Evolutionary conservation across 257 asterid species (phyloP).

Genomic region (Ligustrum vulgare): DNA sequence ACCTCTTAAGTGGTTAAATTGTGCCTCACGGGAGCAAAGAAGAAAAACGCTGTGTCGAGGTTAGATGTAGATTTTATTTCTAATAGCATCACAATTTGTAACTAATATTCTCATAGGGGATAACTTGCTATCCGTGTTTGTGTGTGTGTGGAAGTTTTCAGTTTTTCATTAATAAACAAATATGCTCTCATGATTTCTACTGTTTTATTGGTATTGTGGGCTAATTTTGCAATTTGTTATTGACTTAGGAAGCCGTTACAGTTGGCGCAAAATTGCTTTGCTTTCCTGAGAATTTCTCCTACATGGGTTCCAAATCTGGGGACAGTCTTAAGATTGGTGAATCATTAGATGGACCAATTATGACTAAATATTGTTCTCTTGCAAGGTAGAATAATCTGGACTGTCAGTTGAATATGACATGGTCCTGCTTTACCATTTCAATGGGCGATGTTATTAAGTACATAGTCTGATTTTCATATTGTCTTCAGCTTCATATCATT

Average conservation of each 20-base stretch:
- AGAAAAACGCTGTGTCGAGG: not conserved
- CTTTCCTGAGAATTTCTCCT: slow-evolving; percentile 93
- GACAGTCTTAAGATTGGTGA: slow-evolving; percentile 80
- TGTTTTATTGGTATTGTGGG: slow-evolving; percentile 3
- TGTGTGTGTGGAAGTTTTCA: no score
- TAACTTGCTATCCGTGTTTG: no score
- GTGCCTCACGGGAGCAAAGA: not conserved
- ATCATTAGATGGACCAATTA: slow-evolving; percentile 80
- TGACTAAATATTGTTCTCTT: slow-evolving; percentile 69
- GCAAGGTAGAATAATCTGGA: slow-evolving; percentile 50
- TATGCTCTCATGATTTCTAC: not conserved
- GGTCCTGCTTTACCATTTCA: not conserved
- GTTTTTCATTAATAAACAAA: not conserved
- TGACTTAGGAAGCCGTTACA: slow-evolving; percentile 68
- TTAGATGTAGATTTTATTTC: no score
- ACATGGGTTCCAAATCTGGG: slow-evolving; percentile 66
- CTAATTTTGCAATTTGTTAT: slow-evolving; percentile 24
- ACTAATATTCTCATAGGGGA: not conserved
- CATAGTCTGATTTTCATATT: not conserved
- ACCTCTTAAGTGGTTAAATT: not conserved
- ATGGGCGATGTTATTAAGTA: not conserved
- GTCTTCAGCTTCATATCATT: not conserved
- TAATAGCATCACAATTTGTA: not conserved
- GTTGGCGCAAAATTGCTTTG: slow-evolving; percentile 92
- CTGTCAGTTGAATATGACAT: not conserved